Evolutionary conservation across 129 eudicot genomes (phyloP), one percentile per base, ranked within the genome.

Genomic region (Oenanthe sinensis): DNA sequence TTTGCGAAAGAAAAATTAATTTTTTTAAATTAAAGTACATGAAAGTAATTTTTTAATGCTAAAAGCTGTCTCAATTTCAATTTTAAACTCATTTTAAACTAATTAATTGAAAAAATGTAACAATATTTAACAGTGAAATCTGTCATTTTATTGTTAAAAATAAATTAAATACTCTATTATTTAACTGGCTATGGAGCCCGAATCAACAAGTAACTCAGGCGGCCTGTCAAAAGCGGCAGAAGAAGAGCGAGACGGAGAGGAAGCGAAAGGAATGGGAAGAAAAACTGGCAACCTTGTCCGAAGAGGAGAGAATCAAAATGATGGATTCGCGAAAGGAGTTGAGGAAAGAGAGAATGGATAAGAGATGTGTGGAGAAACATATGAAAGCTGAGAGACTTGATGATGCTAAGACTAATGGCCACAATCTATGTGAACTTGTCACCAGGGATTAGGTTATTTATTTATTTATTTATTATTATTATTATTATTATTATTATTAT

Each of bases 261-360:
- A 96, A 96, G 79, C 83, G 91, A 48, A 88, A 78, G 77, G 99
- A 90, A 78, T 96, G 99, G 99, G 89, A 85, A 39, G 92, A 90
- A 67, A 92, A 85, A 83, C 82, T 96, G 19, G 85, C 90, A 15
- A 50, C 43, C 40, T 69, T 82, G 16, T 82, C 87, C 7, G 97
- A 96, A 70, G 95, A 90, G 78, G 99, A 92, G 84, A 92, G 54
- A 68, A 33, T 77, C 49, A 86, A 87, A 85, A 71, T 87, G 67
- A 87, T 96, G 2, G 97, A 89, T 84, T 48, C 85, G 5, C 85
- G 97, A 76, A 92, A 74, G 70, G 91, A 75, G 81, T 8, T 87
- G 78, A 82, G 97, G 68, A 92, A 80, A 46, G 95, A 88, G 85
- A 84, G 97, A 48, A 92, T 95, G 97, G 92, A 86, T 45, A 82